Base-by-base conservation (phyloP, 2,329 filamentous ascomycete species). In the Pseudogymnoascus sp. region DNA sequence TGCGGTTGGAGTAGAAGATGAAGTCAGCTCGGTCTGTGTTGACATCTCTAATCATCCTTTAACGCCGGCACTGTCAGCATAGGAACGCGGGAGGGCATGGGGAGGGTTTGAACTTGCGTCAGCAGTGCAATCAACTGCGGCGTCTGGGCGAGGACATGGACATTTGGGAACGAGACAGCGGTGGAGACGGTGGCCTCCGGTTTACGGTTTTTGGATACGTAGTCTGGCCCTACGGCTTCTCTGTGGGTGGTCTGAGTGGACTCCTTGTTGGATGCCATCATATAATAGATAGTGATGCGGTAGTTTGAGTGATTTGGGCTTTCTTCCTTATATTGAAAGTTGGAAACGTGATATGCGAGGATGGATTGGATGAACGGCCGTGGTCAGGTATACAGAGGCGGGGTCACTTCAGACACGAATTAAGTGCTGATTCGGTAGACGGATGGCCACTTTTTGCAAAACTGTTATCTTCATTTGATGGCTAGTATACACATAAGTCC, bases 1-100 rank as follows among this genome's bases (percentile, higher is more conserved):
- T 97, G 65, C 95, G 87, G 78, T 99, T 99, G 47, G 93, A 96
- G 80, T 97, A 96, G 79, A 99, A 99, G 74, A 99, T 97, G 76
- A 99, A 99, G 77, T 99, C 95, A 67, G 92, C 95, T 65, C 95
- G 89, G 64, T 88, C 86, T 5, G 95, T 99, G 69, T 88, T 84
- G 76, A 90, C 90, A 76, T 96, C 92, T 70, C 95, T 89, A 74
- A 99, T 97, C 84, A 97, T 97, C 67, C 93, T 97, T 71, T 67
- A 64, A 66, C 66, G 16, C 16, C n/a, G 16, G 51, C 10, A 34
- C 18, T 34, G 51, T 57, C 29, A 57, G 51, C 10, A 57, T 34
- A 8, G 3, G 16, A 18, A 21, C 5, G 26, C 16, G 6, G 10
- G 29, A 12, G 10, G 8, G 14, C n/a, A 11, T 34, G 29, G 26